A percentile compares a stretch with the other conserved stretches of the same genome.
These are phyloP conservation scores for Cladosporium colombiae DNA, from an alignment of 2,329 filamentous ascomycete genomes.

Conservation along the genomic window DNA sequence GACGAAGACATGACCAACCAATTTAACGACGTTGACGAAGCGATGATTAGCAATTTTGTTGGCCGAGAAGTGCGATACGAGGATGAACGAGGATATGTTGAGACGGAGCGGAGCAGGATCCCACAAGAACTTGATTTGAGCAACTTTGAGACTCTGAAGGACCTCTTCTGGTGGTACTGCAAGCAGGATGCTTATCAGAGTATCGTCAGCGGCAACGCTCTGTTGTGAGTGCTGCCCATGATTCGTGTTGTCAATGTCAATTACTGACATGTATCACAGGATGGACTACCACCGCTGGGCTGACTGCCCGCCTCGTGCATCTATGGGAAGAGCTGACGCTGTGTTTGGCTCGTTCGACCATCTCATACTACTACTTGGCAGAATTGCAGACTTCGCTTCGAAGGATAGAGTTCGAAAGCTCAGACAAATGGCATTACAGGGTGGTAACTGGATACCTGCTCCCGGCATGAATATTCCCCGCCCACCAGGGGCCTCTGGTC, in stretches of 20 bases:
- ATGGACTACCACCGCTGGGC: slow-evolving; percentile 79
- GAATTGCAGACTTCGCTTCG: slow-evolving; percentile 75
- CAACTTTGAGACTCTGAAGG: slow-evolving; percentile 76
- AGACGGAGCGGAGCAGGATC: slow-evolving; percentile 38
- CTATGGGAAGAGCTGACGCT: slow-evolving; percentile 73
- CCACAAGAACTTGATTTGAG: slow-evolving; percentile 62
- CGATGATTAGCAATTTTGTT: slow-evolving; percentile 59
- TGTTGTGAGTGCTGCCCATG: slow-evolving; percentile 66
- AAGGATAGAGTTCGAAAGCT: slow-evolving; percentile 78
- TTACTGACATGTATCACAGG: slow-evolving; percentile 46
- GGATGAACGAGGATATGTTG: slow-evolving; percentile 52
- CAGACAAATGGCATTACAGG: slow-evolving; percentile 62
- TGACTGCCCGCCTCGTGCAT: slow-evolving; percentile 83
- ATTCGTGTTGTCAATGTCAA: neutral
- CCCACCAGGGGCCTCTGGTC: slow-evolving; percentile 34
- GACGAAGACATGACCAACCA: slow-evolving; percentile 36
- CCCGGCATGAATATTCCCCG: slow-evolving; percentile 48
- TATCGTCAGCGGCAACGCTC: slow-evolving; percentile 77
- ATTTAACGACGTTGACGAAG: slow-evolving; percentile 53
- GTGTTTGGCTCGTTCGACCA: slow-evolving; percentile 90
- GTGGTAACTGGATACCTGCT: slow-evolving; percentile 57
- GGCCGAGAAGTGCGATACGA: slow-evolving; percentile 62
- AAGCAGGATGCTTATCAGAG: slow-evolving; percentile 95
- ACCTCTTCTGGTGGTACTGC: slow-evolving; percentile 93
- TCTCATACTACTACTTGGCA: slow-evolving; percentile 75